A percentile compares a stretch with the other conserved stretches of the same genome.
Evolutionary conservation across 1,284 basidiomycete genomes (phyloP).

Genomic region (Baeospora myosura): DNA sequence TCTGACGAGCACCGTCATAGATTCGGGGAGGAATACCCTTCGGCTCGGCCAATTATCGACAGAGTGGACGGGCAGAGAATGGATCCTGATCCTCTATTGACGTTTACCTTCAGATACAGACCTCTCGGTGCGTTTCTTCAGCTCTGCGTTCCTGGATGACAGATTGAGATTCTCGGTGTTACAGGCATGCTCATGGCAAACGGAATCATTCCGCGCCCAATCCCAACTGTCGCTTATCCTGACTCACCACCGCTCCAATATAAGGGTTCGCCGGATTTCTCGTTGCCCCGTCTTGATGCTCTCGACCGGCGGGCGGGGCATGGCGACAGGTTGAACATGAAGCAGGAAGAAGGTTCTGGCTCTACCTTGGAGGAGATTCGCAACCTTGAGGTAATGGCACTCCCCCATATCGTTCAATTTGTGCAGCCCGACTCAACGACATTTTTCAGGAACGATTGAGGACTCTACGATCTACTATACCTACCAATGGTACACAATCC

Average conservation of each 20-base stretch:
- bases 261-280: too few relatives aligned
- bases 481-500: too few relatives aligned
- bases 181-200: slow-evolving; percentile 15
- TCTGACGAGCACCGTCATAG: slow-evolving; percentile 5
- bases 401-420: too few relatives aligned
- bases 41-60: slow-evolving; percentile 13
- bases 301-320: too few relatives aligned
- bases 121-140: slow-evolving; percentile 11
- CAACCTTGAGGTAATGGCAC: slow-evolving; percentile 4
- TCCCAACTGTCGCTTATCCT: too few relatives aligned
- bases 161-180: not conserved
- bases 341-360: not conserved
- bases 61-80: slow-evolving; percentile 12
- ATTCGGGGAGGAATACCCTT: slow-evolving; percentile 15
- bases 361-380: slow-evolving; percentile 9
- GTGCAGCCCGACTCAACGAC: too few relatives aligned
- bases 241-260: too few relatives aligned
- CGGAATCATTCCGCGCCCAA: slow-evolving; percentile 12
- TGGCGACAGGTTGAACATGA: too few relatives aligned
- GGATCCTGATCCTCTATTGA: slow-evolving; percentile 11
- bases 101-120: slow-evolving; percentile 16
- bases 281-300: too few relatives aligned
- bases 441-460: too few relatives aligned
- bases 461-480: too few relatives aligned
- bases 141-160: not conserved